Conservation (phyloP, 768 basidiomycete genomes). For the Xerocomus potaroensis region DNA sequence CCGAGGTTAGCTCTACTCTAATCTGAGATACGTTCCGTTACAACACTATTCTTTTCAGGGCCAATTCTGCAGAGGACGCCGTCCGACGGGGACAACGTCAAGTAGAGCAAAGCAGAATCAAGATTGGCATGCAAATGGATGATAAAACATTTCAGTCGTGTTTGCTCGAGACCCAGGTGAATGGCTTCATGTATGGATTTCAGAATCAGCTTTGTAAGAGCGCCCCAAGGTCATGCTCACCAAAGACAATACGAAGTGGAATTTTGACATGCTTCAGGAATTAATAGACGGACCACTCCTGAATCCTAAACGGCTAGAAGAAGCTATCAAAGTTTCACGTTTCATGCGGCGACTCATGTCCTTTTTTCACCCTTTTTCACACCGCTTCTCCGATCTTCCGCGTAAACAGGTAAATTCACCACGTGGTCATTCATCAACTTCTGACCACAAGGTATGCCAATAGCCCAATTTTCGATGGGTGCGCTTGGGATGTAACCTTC, state of each 20-base stretch:
- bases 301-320: constrained; percentile 89
- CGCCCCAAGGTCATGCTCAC: constrained; percentile 68
- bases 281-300: constrained; percentile 89
- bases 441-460: not conserved
- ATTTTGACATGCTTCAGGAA: constrained; percentile 82
- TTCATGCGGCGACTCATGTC: constrained; percentile 88
- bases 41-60: constrained; percentile 36
- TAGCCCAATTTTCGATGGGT: constrained; percentile 86
- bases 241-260: constrained; percentile 91
- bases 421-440: not conserved
- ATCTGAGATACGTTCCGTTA: not conserved
- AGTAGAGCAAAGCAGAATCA: constrained; percentile 85
- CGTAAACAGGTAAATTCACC: constrained; percentile 51
- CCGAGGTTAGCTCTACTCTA: constrained; percentile 48
- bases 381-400: constrained; percentile 81
- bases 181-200: constrained; percentile 6
- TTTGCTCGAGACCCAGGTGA: constrained; percentile 83
- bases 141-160: constrained; percentile 85
- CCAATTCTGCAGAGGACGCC: constrained; percentile 81
- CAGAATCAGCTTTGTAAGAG: not conserved
- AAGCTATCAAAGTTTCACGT: constrained; percentile 85
- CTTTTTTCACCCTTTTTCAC: constrained; percentile 89
- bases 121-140: constrained; percentile 92
- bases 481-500: constrained; percentile 71
- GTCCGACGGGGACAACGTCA: constrained; percentile 85